These are phyloP conservation scores for Nothophaeocryptopus gaeumannii DNA, from an alignment of 2,329 filamentous ascomycete species.

Conservation along the genomic window DNA sequence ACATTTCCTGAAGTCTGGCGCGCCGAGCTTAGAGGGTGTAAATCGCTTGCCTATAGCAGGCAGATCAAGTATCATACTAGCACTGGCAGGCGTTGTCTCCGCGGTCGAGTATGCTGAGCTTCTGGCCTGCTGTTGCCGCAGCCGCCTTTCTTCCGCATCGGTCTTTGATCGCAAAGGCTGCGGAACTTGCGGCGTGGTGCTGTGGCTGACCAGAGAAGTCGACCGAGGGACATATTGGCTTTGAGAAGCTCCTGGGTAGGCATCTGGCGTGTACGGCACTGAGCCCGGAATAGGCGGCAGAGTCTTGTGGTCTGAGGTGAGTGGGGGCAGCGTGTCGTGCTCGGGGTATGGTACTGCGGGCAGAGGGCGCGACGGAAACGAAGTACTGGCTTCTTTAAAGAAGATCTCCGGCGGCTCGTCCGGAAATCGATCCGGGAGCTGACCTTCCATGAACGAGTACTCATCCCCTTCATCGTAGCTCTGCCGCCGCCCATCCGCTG, in stretches of 20 bases:
- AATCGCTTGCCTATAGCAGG: slow-evolving; percentile 60
- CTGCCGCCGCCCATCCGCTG: slow-evolving; percentile 60
- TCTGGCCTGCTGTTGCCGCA: slow-evolving; percentile 45
- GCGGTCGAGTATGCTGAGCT: slow-evolving; percentile 41
- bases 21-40: slow-evolving; percentile 76
- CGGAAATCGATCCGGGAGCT: slow-evolving; percentile 37
- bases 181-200: slow-evolving; percentile 72
- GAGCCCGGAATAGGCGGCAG: slow-evolving; percentile 20
- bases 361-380: slow-evolving; percentile 51
- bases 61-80: slow-evolving; percentile 28
- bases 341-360: slow-evolving; percentile 62
- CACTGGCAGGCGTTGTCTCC: slow-evolving; percentile 38
- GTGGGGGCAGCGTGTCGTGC: slow-evolving; percentile 35
- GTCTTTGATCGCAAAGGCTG: slow-evolving; percentile 90
- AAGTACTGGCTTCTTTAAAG: slow-evolving; percentile 78
- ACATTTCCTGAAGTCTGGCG: slow-evolving; percentile 79
- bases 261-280: slow-evolving; percentile 26
- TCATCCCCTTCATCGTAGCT: slow-evolving; percentile 96
- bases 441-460: slow-evolving; percentile 46
- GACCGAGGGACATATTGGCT: slow-evolving; percentile 61
- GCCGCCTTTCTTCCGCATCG: slow-evolving; percentile 71
- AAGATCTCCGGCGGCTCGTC: slow-evolving; percentile 82
- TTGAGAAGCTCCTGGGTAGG: slow-evolving; percentile 26
- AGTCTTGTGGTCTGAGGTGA: slow-evolving; percentile 19
- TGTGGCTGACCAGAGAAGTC: slow-evolving; percentile 78